phyloP scores from a whole-genome alignment of 2,329 filamentous ascomycete genomes.

The Alternaria solani region DNA sequence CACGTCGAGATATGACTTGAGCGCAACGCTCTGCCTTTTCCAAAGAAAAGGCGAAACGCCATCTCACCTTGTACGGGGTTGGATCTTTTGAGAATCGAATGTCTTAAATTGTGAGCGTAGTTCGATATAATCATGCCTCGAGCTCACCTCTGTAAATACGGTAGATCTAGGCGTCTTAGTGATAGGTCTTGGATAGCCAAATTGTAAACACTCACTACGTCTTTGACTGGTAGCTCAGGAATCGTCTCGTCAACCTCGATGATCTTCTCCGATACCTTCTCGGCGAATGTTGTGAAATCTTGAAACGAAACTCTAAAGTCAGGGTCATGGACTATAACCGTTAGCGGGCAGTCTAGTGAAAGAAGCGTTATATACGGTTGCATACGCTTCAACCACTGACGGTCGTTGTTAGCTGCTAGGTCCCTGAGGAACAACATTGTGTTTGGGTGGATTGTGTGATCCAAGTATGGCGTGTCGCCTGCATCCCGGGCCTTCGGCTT shows the following conservation, averaged over 20 bases:
- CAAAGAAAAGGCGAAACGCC: neutral
- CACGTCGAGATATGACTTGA: neutral
- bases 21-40: too few species aligned
- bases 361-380: neutral
- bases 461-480: constrained; percentile 65
- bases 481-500: constrained; percentile 69
- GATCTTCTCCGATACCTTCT: constrained; percentile 73
- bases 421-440: constrained; percentile 69
- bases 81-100: constrained; percentile 83
- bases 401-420: constrained; percentile 67
- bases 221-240: constrained; percentile 84
- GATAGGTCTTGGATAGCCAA: neutral
- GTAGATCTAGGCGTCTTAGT: constrained; percentile 65
- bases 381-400: constrained; percentile 70
- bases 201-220: constrained; percentile 65
- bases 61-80: constrained; percentile 83
- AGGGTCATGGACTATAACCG: constrained; percentile 71
- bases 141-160: constrained; percentile 74
- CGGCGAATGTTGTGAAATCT: constrained; percentile 83
- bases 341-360: constrained; percentile 20
- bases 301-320: constrained; percentile 80
- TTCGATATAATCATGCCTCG: neutral
- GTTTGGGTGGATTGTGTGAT: constrained; percentile 68
- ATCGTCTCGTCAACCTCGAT: constrained; percentile 79
- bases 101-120: constrained; percentile 56